Conservation (phyloP, 345 rosid genomes). For the Bruguiera gymnorhiza region DNA sequence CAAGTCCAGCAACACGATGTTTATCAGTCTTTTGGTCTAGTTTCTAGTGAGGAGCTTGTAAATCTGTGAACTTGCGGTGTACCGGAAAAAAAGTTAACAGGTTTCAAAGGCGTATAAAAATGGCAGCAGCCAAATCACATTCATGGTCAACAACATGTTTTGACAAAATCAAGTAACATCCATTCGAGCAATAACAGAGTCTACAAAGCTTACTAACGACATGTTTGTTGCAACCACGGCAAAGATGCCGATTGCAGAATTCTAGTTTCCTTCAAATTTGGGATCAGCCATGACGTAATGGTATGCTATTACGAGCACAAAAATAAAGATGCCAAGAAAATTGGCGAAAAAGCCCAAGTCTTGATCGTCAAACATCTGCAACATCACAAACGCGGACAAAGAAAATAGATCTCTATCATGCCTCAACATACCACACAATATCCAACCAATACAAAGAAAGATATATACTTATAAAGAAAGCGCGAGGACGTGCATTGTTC, state of each 20-base stretch:
- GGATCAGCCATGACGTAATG: slow-evolving; percentile 84
- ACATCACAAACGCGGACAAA: slow-evolving; percentile 3
- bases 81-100: too few relatives aligned
- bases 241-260: neutral
- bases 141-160: slow-evolving; percentile 4
- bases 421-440: neutral
- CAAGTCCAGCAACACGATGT: too few relatives aligned
- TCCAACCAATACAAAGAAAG: neutral
- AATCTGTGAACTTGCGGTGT: too few relatives aligned
- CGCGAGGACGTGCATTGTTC: too few relatives aligned
- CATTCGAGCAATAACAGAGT: slow-evolving; percentile 13
- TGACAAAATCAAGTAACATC: slow-evolving; percentile 18
- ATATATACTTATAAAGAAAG: neutral
- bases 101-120: neutral
- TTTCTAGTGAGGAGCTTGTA: too few relatives aligned
- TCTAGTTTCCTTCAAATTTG: slow-evolving; percentile 60
- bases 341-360: slow-evolving; percentile 74
- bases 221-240: slow-evolving; percentile 1
- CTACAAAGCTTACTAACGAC: slow-evolving; percentile 19
- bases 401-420: neutral
- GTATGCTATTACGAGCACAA: slow-evolving; percentile 61
- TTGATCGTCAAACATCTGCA: slow-evolving; percentile 82
- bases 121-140: slow-evolving; percentile 7
- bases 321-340: slow-evolving; percentile 70
- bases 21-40: too few relatives aligned